A percentile compares a stretch with the other conserved stretches of the same genome.
Evolutionary conservation across 352 stramenopile genomes (phyloP).

Genomic region (Globisporangium canariense): DNA sequence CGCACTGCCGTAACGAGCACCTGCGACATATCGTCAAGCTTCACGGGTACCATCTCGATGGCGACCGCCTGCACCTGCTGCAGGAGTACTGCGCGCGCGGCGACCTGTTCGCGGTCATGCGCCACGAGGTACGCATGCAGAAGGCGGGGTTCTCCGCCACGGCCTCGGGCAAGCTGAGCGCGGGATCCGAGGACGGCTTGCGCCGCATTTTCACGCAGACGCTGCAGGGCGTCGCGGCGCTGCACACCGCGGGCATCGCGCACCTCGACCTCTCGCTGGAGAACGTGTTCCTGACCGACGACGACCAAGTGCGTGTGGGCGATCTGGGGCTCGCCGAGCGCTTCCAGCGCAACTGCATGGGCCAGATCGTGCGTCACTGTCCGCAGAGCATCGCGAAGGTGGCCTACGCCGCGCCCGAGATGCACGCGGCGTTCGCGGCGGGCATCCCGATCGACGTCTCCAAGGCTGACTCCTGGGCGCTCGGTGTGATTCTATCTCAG

Average conservation of each 20-base stretch:
- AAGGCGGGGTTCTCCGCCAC: slow-evolving; percentile 30
- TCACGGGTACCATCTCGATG: slow-evolving; percentile 40
- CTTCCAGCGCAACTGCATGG: slow-evolving; percentile 22
- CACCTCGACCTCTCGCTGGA: slow-evolving; percentile 95
- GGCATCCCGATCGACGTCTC: slow-evolving; percentile 35
- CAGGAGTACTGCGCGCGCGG: slow-evolving; percentile 65
- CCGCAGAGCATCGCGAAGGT: slow-evolving; percentile 40
- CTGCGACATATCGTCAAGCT: slow-evolving; percentile 48
- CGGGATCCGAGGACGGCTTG: slow-evolving; percentile 30
- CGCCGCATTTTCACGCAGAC: slow-evolving; percentile 62
- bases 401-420: slow-evolving; percentile 67
- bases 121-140: slow-evolving; percentile 43
- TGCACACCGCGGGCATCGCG: slow-evolving; percentile 84
- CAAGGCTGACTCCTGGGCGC: slow-evolving; percentile 66
- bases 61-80: slow-evolving; percentile 53
- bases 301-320: slow-evolving; percentile 75
- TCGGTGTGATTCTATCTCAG: slow-evolving; percentile 69
- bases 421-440: slow-evolving; percentile 23
- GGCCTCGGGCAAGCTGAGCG: slow-evolving; percentile 28
- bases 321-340: slow-evolving; percentile 88
- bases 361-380: slow-evolving; percentile 23
- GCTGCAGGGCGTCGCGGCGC: slow-evolving; percentile 78
- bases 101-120: slow-evolving; percentile 55
- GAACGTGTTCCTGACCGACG: slow-evolving; percentile 90
- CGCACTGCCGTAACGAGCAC: background rate